Percentiles rank a stretch among this genome's conserved stretches.
phyloP scores from a whole-genome alignment of 306 rosid genomes.

The Pyrus pyrifolia region DNA sequence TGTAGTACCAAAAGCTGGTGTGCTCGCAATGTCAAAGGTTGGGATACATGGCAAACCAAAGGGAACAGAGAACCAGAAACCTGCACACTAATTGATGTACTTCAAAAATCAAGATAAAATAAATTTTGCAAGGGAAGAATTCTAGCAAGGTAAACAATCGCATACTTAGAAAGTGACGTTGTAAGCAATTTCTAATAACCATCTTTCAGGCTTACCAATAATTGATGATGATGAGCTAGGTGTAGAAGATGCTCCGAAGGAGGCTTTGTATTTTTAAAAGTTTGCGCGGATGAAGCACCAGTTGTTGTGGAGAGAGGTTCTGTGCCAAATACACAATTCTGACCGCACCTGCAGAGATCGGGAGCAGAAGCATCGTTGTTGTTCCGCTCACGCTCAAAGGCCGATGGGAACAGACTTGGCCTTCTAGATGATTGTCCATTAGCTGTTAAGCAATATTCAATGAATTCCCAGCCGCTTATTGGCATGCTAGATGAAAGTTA shows the following conservation, averaged over 20 bases:
- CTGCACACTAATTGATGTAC: not conserved
- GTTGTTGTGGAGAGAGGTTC: conserved; percentile 44
- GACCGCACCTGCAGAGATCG: conserved; percentile 59
- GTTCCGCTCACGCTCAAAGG: conserved; percentile 53
- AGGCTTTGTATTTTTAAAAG: conserved; percentile 3
- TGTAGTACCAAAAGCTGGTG: conserved; percentile 39
- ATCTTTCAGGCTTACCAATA: conserved; percentile 37
- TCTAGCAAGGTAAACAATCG: not conserved
- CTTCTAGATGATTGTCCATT: conserved; percentile 72
- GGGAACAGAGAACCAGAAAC: not conserved
- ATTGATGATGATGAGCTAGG: conserved; percentile 47
- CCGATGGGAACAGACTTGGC: conserved; percentile 65
- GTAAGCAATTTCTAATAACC: not conserved
- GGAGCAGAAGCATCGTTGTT: conserved; percentile 64
- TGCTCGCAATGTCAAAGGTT: conserved; percentile 33
- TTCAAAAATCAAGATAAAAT: not conserved
- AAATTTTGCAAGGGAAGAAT: not conserved
- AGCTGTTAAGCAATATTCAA: conserved; percentile 47
- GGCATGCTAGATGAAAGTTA: not conserved
- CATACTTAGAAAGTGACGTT: not conserved
- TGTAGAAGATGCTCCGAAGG: conserved; percentile 67
- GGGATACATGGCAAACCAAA: conserved; percentile 40
- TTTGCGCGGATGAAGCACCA: too few relatives aligned
- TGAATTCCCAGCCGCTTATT: not conserved
- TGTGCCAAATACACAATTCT: conserved; percentile 82